Base-by-base conservation (phyloP, 2,329 filamentous ascomycete species). In the Diplodia intermedia region DNA sequence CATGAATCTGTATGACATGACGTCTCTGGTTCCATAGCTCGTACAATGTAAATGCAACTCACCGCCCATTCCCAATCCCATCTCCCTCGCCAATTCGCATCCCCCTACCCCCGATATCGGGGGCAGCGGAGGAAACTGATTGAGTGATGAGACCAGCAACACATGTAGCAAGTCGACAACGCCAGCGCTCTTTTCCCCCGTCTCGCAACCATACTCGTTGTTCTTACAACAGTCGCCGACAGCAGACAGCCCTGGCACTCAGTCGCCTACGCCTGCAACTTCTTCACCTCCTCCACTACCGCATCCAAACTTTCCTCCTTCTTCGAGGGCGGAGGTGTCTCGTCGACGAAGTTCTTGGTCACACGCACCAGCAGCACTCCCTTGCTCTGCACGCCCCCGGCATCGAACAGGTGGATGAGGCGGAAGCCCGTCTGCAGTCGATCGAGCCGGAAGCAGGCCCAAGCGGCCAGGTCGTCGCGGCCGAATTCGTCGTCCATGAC, bases 361-460 rank as follows among this genome's bases (percentile, higher is more conserved):
- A 97, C 85, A 77, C 88, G 89, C 36, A 97, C 87, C 69, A 98
- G 79, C 62, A 98, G 75, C 15, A 89, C 84, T 0, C 92, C 93
- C 26, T 87, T 85, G 2, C 87, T 90, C 68, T 87, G 79, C 36
- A 84, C 81, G 0, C 92, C 92, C 70, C 89, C 85, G 31, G 84
- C 82, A 75, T 97, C 89, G 70, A 91, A 84, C 68, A 98, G 81
- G 73, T 90, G 90, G 67, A 98, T 83, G 71, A 97, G 88, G 12
- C 93, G 85, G 72, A 91, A 91, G 0, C 95, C 94, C 40, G 86
- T 82, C 69, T 88, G 88, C 69, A 97, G 79, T 8, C 93, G 86
- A 79, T 97, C 93, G 26, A 98, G 86, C 49, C 93, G 86, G 72
- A 97, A 89, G 75, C 93, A 97, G 1, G 91, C 89, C 95, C 95